phyloP scores from a whole-genome alignment of 805 yeast genomes.

The Lipomyces chichibuensis region DNA sequence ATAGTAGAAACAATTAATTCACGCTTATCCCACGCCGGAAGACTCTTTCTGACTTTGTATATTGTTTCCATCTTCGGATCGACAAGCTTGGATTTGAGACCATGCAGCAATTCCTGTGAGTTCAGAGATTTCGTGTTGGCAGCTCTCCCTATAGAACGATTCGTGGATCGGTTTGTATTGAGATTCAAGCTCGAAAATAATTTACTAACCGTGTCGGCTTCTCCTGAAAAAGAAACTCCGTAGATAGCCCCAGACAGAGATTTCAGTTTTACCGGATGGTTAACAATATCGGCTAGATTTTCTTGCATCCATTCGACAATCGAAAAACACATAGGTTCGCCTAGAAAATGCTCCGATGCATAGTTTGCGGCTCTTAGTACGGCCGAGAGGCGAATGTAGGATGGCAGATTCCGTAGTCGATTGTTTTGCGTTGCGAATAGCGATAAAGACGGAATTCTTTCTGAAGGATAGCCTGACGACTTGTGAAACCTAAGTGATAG shows the following conservation, averaged over 20 bases:
- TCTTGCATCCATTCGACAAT: constrained; percentile 80
- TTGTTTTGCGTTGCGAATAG: constrained; percentile 32
- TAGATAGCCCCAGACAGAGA: constrained; percentile 40
- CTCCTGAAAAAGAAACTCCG: constrained; percentile 39
- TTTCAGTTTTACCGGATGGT: constrained; percentile 74
- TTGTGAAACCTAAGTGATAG: constrained; percentile 29
- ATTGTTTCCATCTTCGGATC: constrained; percentile 47
- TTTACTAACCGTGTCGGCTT: constrained; percentile 36
- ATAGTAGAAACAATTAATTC: constrained; percentile 60
- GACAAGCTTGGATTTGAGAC: constrained; percentile 45
- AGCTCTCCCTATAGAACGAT: constrained; percentile 5
- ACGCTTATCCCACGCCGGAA: constrained; percentile 85
- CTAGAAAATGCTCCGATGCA: constrained; percentile 50
- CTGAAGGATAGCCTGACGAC: constrained; percentile 34
- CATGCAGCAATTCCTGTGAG: constrained; percentile 43
- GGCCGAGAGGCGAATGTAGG: constrained; percentile 49
- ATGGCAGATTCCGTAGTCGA: constrained; percentile 48
- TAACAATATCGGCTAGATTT: constrained; percentile 58
- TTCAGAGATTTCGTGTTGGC: constrained; percentile 3
- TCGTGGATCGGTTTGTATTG: constrained; percentile 2
- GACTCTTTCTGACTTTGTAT: constrained; percentile 53
- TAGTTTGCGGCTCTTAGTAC: constrained; percentile 41
- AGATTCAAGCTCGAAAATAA: constrained; percentile 25
- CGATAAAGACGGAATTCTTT: constrained; percentile 26
- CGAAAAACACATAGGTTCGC: constrained; percentile 69